Evolutionary conservation across 306 rosid species (phyloP), one percentile per base, ranked within the genome.

Genomic region (Oxytropis ochrocephala): DNA sequence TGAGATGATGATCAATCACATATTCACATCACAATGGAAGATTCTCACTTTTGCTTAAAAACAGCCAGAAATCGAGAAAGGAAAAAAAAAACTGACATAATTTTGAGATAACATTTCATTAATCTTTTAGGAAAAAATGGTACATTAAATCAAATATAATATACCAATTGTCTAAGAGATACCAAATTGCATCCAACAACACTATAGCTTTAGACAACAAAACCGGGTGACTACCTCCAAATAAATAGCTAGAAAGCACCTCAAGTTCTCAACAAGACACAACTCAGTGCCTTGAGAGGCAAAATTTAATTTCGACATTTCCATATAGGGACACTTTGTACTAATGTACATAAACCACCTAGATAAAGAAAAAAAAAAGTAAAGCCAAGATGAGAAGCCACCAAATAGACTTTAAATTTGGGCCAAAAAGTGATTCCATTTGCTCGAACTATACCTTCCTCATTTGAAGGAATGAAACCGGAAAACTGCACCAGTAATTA

Each of bases 301-400:
- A 91, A 95, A 91, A 85, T 76, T 85, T 85, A 80, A 80, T 80
- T 72, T 78, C 68, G 81, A 78, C 81, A 78, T 78, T 82, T 84
- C 73, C 88, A 55, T 60, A 83, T 85, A 77, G 66, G 80, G 65
- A 81, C 74, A 62, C 77, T 67, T 77, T 79, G 88, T 55, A 73
- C 78, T 85, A 90, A 87, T 87, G 86, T 90, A 91, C 96, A 94
- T 55, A 78, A 84, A 73, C 57, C 58, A 59, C 78, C 67, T 70
- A 74, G 52, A 72, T 55, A 43, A 64, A 16, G 3, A 6, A 6
- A 4, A 49, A 30, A 43, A 38, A 51, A n/a, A 1, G 8, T 29
- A 42, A 9, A 59, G 57, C 56, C 63, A 58, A 69, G 70, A 80
- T 65, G 60, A 56, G 82, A 77, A 78, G 85, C 81, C 83, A 46